Conservation (phyloP, 139 green algal species). For the Picochlorum costavermella region DNA sequence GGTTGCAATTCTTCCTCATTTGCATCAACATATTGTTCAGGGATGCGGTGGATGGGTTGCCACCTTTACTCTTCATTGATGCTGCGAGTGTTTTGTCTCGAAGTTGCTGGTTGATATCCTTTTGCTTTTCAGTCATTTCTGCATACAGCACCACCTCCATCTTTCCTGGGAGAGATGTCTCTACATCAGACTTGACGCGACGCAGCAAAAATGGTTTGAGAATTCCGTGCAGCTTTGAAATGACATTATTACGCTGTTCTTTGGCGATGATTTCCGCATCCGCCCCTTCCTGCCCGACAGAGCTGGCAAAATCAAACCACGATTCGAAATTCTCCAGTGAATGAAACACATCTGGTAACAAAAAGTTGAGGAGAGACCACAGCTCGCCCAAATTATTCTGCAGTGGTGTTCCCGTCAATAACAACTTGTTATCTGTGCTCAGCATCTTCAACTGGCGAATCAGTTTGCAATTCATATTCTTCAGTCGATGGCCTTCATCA, state of each 20-base stretch:
- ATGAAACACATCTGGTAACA: conserved; percentile 88
- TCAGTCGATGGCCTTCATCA: conserved; percentile 94
- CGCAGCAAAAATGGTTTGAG: conserved; percentile 88
- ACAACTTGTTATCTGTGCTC: conserved; percentile 69
- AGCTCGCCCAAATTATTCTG: conserved; percentile 98
- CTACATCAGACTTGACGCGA: conserved; percentile 81
- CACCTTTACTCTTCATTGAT: conserved; percentile 11
- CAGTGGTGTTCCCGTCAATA: conserved; percentile 94
- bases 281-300: conserved; percentile 27
- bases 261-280: conserved; percentile 49
- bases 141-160: conserved; percentile 84
- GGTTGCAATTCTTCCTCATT: conserved; percentile 96
- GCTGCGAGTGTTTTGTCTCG: conserved; percentile 56
- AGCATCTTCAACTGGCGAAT: conserved; percentile 80
- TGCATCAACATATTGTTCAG: conserved; percentile 97
- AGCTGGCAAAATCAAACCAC: conserved; percentile 79
- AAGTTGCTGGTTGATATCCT: conserved; percentile 68
- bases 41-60: conserved; percentile 18
- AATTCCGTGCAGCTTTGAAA: conserved; percentile 83
- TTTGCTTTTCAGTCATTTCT: conserved; percentile 65
- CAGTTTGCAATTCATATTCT: conserved; percentile 94
- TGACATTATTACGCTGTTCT: conserved; percentile 66
- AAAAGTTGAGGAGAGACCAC: conserved; percentile 97
- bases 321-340: conserved; percentile 75
- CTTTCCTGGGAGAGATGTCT: conserved; percentile 77